These are phyloP conservation scores for Globisporangium heterothallicum DNA, from an alignment of 352 stramenopile species.

Conservation along the genomic window DNA sequence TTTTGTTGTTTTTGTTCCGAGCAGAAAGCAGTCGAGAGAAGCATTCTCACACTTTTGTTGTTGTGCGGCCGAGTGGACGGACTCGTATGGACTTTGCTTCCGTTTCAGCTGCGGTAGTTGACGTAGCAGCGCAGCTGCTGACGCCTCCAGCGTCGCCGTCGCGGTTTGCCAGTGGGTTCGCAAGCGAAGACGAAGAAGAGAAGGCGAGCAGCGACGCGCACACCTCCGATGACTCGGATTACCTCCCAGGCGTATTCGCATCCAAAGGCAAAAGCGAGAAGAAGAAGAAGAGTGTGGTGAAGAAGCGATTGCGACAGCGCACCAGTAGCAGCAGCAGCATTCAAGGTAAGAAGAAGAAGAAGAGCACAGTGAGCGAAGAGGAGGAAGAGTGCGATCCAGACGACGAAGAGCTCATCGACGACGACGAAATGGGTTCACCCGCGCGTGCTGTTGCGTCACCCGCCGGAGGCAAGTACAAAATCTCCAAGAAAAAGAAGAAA, in stretches of 20 bases:
- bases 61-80: too few species aligned
- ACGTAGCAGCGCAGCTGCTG: not conserved
- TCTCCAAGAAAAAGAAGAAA: constrained; percentile 13
- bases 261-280: not conserved
- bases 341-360: constrained; percentile 2
- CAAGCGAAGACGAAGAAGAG: not conserved
- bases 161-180: not conserved
- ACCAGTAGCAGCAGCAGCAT: not conserved
- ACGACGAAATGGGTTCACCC: not conserved
- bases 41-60: not conserved
- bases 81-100: too few species aligned
- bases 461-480: constrained; percentile 4
- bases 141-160: constrained; percentile 13
- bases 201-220: constrained; percentile 3
- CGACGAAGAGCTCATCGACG: not conserved
- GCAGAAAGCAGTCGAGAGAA: constrained; percentile 1
- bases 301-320: constrained; percentile 12
- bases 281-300: not conserved
- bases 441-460: not conserved
- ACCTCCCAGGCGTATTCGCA: constrained; percentile 1
- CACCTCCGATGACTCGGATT: constrained; percentile 12
- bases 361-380: not conserved
- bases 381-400: constrained; percentile 11
- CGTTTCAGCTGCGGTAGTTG: too few species aligned
- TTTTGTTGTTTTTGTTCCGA: too few species aligned